A percentile compares a stretch with the other conserved stretches of the same genome.
These are phyloP conservation scores for Cruciata laevipes DNA, from an alignment of 257 asterid species.

Conservation along the genomic window DNA sequence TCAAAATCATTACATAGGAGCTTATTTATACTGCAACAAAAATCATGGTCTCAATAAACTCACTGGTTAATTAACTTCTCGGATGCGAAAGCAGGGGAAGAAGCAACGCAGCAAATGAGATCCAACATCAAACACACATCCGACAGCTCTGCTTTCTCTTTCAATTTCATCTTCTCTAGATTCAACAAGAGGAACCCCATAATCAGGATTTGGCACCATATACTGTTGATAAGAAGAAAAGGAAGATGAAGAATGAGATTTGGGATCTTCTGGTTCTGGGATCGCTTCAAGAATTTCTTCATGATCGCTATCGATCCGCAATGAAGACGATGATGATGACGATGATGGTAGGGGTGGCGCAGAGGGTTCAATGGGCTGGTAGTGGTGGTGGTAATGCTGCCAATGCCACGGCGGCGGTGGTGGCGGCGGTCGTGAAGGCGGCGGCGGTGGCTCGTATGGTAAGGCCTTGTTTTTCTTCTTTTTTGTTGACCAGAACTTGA, in stretches of 20 bases:
- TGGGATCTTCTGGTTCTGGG: neutral
- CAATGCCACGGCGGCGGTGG: constrained; percentile 29
- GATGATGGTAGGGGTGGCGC: constrained; percentile 57
- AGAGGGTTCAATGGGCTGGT: constrained; percentile 44
- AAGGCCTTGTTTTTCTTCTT: constrained; percentile 35
- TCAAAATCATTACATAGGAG: neutral
- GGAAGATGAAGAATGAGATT: neutral
- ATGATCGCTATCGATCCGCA: constrained; percentile 39
- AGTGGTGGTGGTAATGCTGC: constrained; percentile 18
- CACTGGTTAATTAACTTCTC: constrained; percentile 21
- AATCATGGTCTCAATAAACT: neutral
- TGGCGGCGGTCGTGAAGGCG: constrained; percentile 16
- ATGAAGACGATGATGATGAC: constrained; percentile 9
- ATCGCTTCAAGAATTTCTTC: constrained; percentile 12
- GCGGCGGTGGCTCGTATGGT: neutral
- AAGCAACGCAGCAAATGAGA: constrained; percentile 38
- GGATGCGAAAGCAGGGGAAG: constrained; percentile 56
- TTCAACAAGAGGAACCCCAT: constrained; percentile 19
- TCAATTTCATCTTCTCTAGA: constrained; percentile 20
- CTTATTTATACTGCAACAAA: neutral
- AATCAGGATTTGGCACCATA: constrained; percentile 26
- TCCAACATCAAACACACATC: constrained; percentile 36
- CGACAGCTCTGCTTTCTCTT: constrained; percentile 32
- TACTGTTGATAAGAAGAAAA: constrained; percentile 25
- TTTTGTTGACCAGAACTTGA: constrained; percentile 63